phyloP scores from a whole-genome alignment of 1,139 yeast genomes.

The Saccharomycopsis hybrid region DNA sequence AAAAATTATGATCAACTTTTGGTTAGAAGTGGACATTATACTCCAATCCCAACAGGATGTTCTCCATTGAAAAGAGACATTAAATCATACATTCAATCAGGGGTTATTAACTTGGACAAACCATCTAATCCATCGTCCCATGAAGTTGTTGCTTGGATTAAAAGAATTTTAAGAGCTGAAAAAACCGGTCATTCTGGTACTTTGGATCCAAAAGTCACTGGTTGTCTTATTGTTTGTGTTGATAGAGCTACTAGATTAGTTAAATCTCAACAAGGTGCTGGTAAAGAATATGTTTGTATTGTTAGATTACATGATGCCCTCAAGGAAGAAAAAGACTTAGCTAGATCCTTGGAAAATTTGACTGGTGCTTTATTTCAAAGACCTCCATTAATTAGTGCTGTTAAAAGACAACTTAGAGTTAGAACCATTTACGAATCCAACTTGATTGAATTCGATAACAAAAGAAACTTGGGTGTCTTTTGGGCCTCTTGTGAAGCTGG shows the following conservation, averaged over 20 bases:
- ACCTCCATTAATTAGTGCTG: conserved; percentile 98
- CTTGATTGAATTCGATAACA: conserved; percentile 91
- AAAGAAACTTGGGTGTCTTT: conserved; percentile 94
- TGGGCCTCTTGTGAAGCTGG: conserved; percentile 99
- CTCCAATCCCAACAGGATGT: conserved; percentile 94
- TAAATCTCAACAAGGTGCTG: conserved; percentile 99
- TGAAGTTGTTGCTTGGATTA: conserved; percentile 99
- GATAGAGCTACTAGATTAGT: conserved; percentile 98
- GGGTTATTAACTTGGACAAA: conserved; percentile 95
- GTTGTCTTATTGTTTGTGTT: conserved; percentile 94
- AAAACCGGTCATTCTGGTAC: conserved; percentile 99
- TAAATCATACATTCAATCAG: conserved; percentile 82
- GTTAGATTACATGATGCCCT: conserved; percentile 92
- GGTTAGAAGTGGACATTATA: conserved; percentile 93
- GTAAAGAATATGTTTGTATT: conserved; percentile 98
- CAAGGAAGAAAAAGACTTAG: conserved; percentile 84
- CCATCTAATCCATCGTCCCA: conserved; percentile 98
- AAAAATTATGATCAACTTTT: conserved; percentile 90
- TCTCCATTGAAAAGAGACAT: conserved; percentile 93
- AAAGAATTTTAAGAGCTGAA: conserved; percentile 89
- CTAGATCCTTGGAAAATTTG: conserved; percentile 81
- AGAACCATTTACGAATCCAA: conserved; percentile 97
- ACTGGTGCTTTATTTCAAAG: conserved; percentile 99
- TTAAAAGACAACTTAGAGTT: conserved; percentile 96
- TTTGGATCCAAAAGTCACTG: conserved; percentile 97